phyloP scores from a whole-genome alignment of 106 monocot species.

The Phalaenopsis aphrodite region DNA sequence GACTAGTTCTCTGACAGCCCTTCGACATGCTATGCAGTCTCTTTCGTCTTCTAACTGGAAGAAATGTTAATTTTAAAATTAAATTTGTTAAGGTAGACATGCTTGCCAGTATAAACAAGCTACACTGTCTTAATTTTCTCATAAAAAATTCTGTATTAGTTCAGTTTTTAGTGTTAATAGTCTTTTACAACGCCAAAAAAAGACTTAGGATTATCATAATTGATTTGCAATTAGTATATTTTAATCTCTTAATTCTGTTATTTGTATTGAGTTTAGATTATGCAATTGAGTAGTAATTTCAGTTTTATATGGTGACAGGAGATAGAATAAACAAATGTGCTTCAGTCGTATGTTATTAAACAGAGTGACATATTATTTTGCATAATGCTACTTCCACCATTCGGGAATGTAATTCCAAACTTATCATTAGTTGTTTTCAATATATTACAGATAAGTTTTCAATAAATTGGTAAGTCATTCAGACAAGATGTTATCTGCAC shows the following conservation, averaged over 20 bases:
- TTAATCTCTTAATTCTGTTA: neutral
- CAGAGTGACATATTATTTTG: neutral
- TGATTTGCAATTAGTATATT: neutral
- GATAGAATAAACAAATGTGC: neutral
- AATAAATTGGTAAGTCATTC: neutral
- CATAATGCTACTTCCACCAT: neutral
- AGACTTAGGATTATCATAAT: constrained; percentile 1
- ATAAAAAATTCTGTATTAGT: neutral
- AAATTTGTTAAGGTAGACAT: neutral
- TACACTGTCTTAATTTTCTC: neutral
- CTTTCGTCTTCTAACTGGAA: constrained; percentile 9
- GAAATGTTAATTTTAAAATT: neutral
- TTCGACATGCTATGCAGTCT: constrained; percentile 14
- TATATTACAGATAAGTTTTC: neutral
- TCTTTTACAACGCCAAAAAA: neutral
- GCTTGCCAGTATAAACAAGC: neutral
- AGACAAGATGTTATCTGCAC: neutral
- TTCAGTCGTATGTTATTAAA: neutral
- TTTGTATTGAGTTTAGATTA: neutral
- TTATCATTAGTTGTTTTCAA: too few species aligned
- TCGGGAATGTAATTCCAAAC: neutral
- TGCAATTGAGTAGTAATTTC: neutral
- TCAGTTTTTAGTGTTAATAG: neutral
- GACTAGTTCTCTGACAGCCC: constrained; percentile 12
- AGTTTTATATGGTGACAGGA: too few species aligned